A percentile compares a stretch with the other conserved stretches of the same genome.
Evolutionary conservation across 345 rosid genomes (phyloP).

Genomic region (Eucalyptus melliodora): DNA sequence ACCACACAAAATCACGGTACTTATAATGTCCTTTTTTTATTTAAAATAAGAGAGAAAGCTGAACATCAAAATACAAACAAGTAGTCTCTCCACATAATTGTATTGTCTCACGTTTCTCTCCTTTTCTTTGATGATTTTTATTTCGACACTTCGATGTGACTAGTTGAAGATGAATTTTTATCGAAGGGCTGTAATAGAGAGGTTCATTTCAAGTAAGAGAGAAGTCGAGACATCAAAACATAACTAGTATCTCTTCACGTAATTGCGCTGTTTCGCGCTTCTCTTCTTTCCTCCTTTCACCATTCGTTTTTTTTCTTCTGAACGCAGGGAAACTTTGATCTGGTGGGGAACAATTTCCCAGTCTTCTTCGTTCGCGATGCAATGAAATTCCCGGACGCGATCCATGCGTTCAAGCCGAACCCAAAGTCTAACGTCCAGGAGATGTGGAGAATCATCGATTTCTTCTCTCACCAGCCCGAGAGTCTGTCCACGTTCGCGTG

Average conservation of each 20-base stretch:
- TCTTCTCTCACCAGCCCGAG: constrained; percentile 94
- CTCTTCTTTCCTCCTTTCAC: not conserved
- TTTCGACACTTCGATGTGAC: not conserved
- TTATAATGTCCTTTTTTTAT: too few species aligned
- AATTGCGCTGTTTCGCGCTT: not conserved
- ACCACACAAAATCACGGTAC: too few species aligned
- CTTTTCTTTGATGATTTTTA: not conserved
- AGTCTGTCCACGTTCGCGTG: constrained; percentile 82
- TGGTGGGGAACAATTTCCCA: constrained; percentile 97
- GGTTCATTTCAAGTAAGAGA: not conserved
- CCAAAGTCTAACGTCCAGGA: constrained; percentile 96
- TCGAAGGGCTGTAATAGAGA: not conserved
- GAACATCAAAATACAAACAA: too few species aligned
- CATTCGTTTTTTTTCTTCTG: not conserved
- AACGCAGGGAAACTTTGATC: constrained; percentile 92
- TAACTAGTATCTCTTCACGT: constrained; percentile 1
- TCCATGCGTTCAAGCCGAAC: constrained; percentile 92
- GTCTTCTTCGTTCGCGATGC: constrained; percentile 96
- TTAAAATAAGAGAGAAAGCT: too few species aligned
- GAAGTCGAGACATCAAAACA: not conserved
- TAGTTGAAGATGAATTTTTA: not conserved
- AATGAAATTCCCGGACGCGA: constrained; percentile 93
- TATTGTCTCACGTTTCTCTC: too few species aligned
- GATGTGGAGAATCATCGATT: constrained; percentile 90
- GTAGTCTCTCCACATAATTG: too few species aligned